phyloP scores from a whole-genome alignment of 139 green algal genomes.

The Coccomyxa sp. region DNA sequence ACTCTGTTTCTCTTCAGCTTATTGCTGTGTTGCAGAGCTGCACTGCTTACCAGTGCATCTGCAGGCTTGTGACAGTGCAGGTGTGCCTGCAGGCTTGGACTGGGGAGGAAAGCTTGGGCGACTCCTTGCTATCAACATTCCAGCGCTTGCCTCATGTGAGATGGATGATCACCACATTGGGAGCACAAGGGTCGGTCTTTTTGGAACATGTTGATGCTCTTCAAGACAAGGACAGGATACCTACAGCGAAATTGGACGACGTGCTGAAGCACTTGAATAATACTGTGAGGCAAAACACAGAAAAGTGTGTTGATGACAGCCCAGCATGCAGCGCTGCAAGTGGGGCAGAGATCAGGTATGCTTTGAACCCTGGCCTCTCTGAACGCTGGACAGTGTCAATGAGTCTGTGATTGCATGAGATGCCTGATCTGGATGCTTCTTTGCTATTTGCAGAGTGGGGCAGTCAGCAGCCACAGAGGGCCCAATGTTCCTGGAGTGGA shows the following conservation, averaged over 20 bases:
- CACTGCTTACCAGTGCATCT: constrained; percentile 63
- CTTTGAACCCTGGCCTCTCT: not conserved
- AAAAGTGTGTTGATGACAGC: not conserved
- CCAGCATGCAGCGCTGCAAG: constrained; percentile 10
- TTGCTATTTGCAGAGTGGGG: constrained; percentile 1
- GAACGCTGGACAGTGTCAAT: too few species aligned
- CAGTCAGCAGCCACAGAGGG: not conserved
- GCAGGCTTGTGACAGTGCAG: not conserved
- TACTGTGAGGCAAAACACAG: not conserved
- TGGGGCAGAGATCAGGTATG: constrained; percentile 19
- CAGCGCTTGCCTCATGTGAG: constrained; percentile 53
- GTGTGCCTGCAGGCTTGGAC: constrained; percentile 1
- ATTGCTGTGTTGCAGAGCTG: constrained; percentile 63
- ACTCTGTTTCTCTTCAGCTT: constrained; percentile 50
- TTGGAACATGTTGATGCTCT: constrained; percentile 37
- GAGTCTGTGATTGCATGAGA: too few species aligned
- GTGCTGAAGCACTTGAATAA: constrained; percentile 20
- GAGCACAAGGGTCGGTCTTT: constrained; percentile 61
- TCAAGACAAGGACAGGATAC: not conserved
- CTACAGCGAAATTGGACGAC: not conserved
- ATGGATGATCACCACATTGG: constrained; percentile 67
- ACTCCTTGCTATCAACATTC: constrained; percentile 67
- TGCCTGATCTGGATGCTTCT: too few species aligned
- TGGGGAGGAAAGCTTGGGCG: constrained; percentile 46
- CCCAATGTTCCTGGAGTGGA: not conserved